phyloP scores from a whole-genome alignment of 371 early-diverging fungal species.

The Mucor indicus region DNA sequence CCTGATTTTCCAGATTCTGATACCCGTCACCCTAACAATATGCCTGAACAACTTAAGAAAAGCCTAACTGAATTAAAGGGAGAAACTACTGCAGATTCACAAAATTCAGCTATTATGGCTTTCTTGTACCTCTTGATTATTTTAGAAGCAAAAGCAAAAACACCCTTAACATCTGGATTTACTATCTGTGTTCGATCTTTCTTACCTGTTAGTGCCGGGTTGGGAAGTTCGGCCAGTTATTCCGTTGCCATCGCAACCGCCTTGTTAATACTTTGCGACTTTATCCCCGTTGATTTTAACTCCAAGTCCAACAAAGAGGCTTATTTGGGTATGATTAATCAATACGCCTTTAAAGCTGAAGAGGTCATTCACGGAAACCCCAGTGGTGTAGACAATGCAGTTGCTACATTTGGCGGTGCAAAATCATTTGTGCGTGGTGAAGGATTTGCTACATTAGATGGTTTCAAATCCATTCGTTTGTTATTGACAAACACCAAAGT shows the following conservation, averaged over 20 bases:
- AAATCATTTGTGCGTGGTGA: conserved; percentile 54
- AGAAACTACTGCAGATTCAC: conserved; percentile 8
- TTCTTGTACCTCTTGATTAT: conserved; percentile 42
- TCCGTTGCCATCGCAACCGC: conserved; percentile 79
- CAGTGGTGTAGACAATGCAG: conserved; percentile 93
- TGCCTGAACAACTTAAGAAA: conserved; percentile 24
- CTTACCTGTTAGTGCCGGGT: conserved; percentile 93
- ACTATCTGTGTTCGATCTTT: conserved; percentile 67
- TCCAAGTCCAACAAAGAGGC: conserved; percentile 5
- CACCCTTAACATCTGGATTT: conserved; percentile 37
- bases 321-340: conserved; percentile 62
- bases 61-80: conserved; percentile 16
- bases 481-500: conserved; percentile 85
- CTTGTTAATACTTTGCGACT: conserved; percentile 56
- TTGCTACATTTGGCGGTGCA: conserved; percentile 81
- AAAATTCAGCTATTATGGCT: conserved; percentile 36
- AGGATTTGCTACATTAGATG: conserved; percentile 38
- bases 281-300: conserved; percentile 26
- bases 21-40: conserved; percentile 34
- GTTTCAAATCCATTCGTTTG: conserved; percentile 69
- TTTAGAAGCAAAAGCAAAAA: conserved; percentile 17
- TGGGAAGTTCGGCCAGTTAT: conserved; percentile 95
- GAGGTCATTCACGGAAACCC: conserved; percentile 95
- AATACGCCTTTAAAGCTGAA: conserved; percentile 88
- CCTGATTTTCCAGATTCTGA: conserved; percentile 11